Evolutionary conservation across 2,329 filamentous ascomycete genomes (phyloP), one percentile per base, ranked within the genome.

Genomic region (Diaporthe sp.): DNA sequence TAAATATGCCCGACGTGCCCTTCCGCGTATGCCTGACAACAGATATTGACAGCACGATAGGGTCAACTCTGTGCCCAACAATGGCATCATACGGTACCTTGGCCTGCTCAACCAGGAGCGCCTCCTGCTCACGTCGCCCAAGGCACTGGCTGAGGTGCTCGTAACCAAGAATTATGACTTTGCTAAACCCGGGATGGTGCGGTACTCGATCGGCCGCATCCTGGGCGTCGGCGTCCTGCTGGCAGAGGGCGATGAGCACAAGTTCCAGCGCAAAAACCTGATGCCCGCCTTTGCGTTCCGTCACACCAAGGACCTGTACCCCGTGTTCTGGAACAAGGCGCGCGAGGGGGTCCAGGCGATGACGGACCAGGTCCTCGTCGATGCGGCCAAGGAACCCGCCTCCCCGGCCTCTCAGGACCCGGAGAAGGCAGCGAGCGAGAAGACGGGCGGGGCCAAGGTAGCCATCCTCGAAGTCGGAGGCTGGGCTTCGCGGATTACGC

Each of bases 231-330:
- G 94, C 13, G 86, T 96, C 19, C 84, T 98, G 51, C 86, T 98
- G 15, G 94, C 95, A 2, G 96, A 98, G 84, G 96, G 96, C n/a
- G 94, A 97, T 17, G 94, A 96, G 80, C 96, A 98, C 83, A 97
- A 94, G 85, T 86, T 90, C 79, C 94, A 95, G 85, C 90, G 96
- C 62, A 95, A 94, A 82, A 92, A 93, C 75, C 89, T 98, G 25
- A 91, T 93, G 85, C 95, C 95, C 0, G 94, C 95, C 2, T 98
- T 98, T 83, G 89, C 92, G n/a, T 97, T 95, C 81, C 90, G 95
- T 31, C 94, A 97, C 80, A 88, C 98, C 82, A 97, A 97, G 82
- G 90, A 96, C 76, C 86, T 98, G 19, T 97, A 97, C 79, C 93
- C 95, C 0, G 85, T 94, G 8, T 98, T 98, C 83, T 98, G 95